phyloP scores from a whole-genome alignment of 2,329 filamentous ascomycete genomes.

The Clarireedia paspali region DNA sequence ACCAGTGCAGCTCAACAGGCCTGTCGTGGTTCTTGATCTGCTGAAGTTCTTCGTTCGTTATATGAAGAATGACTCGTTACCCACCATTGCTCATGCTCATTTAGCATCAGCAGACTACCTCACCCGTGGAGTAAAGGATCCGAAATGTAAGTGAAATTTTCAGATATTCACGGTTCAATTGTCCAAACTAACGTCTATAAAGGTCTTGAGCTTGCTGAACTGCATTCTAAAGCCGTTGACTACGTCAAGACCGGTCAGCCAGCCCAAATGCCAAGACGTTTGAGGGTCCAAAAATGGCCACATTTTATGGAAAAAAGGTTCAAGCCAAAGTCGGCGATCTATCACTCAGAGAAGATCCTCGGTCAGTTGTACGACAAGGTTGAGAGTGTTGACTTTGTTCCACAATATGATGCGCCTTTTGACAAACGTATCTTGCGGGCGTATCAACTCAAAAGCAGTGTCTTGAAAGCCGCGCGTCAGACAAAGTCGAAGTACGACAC shows the following conservation, averaged over 20 bases:
- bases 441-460: slow-evolving; percentile 46
- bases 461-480: slow-evolving; percentile 50
- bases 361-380: slow-evolving; percentile 80
- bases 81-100: slow-evolving; percentile 74
- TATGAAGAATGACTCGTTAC: slow-evolving; percentile 83
- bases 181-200: slow-evolving; percentile 7
- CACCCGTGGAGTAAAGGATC: slow-evolving; percentile 53
- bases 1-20: slow-evolving; percentile 46
- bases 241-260: slow-evolving; percentile 84
- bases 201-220: slow-evolving; percentile 62
- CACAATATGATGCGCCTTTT: slow-evolving; percentile 66
- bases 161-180: not conserved
- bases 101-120: slow-evolving; percentile 65
- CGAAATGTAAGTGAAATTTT: slow-evolving; percentile 48
- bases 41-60: slow-evolving; percentile 83
- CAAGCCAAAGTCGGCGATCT: slow-evolving; percentile 40
- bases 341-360: slow-evolving; percentile 63
- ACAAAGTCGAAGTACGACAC: slow-evolving; percentile 76
- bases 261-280: slow-evolving; percentile 53
- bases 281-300: slow-evolving; percentile 62
- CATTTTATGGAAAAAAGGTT: slow-evolving; percentile 78
- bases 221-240: slow-evolving; percentile 90
- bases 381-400: slow-evolving; percentile 56
- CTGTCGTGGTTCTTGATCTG: slow-evolving; percentile 67
- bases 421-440: slow-evolving; percentile 64